Conservation (phyloP, 1,284 basidiomycete species). For the Lentinula novae-zelandiae region DNA sequence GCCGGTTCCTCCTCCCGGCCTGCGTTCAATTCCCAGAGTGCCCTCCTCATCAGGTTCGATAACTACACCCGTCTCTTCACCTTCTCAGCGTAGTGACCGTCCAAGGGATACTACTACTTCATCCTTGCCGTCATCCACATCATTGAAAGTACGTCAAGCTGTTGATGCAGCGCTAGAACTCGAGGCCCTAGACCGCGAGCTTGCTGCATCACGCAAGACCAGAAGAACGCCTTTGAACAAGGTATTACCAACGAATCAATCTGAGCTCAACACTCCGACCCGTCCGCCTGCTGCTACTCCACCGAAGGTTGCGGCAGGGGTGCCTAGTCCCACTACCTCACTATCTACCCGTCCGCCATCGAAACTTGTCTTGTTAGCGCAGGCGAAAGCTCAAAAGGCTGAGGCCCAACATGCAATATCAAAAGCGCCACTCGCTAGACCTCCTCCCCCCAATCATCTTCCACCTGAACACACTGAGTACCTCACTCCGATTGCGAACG, state of each 20-base stretch:
- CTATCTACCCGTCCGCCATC: slow-evolving; percentile 25
- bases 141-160: slow-evolving; percentile 56
- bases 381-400: slow-evolving; percentile 53
- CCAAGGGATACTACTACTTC: slow-evolving; percentile 3
- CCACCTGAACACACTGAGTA: slow-evolving; percentile 56
- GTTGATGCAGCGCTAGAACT: slow-evolving; percentile 49
- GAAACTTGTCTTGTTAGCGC: slow-evolving; percentile 33
- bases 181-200: slow-evolving; percentile 35
- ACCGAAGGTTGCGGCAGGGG: slow-evolving; percentile 7
- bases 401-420: slow-evolving; percentile 41
- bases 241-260: background rate
- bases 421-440: slow-evolving; percentile 23
- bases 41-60: slow-evolving; percentile 5
- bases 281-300: slow-evolving; percentile 19
- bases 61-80: slow-evolving; percentile 12
- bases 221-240: background rate
- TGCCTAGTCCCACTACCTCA: background rate
- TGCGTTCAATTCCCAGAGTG: slow-evolving; percentile 10
- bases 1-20: slow-evolving; percentile 21
- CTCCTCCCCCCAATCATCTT: slow-evolving; percentile 25
- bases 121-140: slow-evolving; percentile 39
- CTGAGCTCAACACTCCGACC: slow-evolving; percentile 12
- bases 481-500: slow-evolving; percentile 71
- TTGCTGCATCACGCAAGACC: background rate
- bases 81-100: slow-evolving; percentile 19